These are phyloP conservation scores for Gremmenia infestans DNA, from an alignment of 2,329 filamentous ascomycete species.

Conservation along the genomic window DNA sequence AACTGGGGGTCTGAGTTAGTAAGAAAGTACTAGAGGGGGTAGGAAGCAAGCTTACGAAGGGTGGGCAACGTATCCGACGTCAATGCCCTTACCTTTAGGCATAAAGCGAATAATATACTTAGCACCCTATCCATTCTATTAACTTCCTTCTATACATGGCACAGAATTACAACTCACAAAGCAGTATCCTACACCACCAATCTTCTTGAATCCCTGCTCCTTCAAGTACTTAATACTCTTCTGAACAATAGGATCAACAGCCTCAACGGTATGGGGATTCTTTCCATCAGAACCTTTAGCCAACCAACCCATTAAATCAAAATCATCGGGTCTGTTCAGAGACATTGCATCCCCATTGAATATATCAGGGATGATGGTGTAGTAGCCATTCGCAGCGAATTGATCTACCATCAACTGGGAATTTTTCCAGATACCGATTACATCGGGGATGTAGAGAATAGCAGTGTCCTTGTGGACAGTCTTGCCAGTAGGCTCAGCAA, in stretches of 20 bases:
- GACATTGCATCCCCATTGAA: conserved; percentile 62
- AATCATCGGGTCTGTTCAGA: conserved; percentile 42
- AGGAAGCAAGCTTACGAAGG: conserved; percentile 44
- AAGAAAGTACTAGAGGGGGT: background rate
- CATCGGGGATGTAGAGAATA: conserved; percentile 30
- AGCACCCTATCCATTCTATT: conserved; percentile 41
- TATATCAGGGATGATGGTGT: conserved; percentile 58
- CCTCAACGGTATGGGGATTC: conserved; percentile 28
- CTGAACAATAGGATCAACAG: conserved; percentile 38
- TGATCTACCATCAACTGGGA: conserved; percentile 66
- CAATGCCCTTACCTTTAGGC: conserved; percentile 49
- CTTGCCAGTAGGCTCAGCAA: conserved; percentile 26
- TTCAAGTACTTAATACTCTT: conserved; percentile 53
- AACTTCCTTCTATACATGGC: background rate
- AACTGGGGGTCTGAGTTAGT: conserved; percentile 31
- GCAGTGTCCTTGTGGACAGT: conserved; percentile 28
- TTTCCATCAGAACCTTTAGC: conserved; percentile 27
- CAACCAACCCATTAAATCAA: conserved; percentile 46
- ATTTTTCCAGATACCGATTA: conserved; percentile 43
- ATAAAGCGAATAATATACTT: conserved; percentile 71
- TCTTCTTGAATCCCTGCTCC: conserved; percentile 49
- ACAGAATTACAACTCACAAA: conserved; percentile 38
- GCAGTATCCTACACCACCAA: conserved; percentile 68
- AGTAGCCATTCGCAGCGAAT: conserved; percentile 58
- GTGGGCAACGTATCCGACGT: conserved; percentile 70